Evolutionary conservation across 805 yeast genomes (phyloP).

Genomic region (Dipodascopsis uninucleata): DNA sequence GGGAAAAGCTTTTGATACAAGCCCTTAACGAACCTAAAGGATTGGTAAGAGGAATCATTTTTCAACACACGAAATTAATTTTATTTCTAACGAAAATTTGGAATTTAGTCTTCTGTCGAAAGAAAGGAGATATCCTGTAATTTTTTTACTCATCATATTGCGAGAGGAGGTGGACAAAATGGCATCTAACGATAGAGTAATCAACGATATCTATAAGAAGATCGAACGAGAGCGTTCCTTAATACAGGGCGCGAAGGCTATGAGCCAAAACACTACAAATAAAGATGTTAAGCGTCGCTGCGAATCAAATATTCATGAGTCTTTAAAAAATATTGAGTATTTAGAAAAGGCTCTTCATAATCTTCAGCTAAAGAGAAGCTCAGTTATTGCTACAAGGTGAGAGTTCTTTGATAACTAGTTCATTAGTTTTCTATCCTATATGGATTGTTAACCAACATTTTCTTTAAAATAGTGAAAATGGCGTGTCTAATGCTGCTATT

Average conservation of each 20-base stretch:
- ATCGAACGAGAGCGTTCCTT: conserved; percentile 85
- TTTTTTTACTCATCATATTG: too few species aligned
- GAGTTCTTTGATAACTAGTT: not conserved
- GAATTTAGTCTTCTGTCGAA: too few species aligned
- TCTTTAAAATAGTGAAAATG: too few species aligned
- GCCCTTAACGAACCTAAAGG: too few species aligned
- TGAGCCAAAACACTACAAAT: conserved; percentile 76
- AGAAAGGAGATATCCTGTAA: too few species aligned
- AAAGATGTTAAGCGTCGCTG: conserved; percentile 83
- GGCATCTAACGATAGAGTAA: conserved; percentile 39
- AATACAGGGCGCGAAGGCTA: conserved; percentile 78
- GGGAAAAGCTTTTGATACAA: too few species aligned
- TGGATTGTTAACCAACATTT: not conserved
- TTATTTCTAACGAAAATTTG: too few species aligned
- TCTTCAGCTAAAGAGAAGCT: conserved; percentile 42
- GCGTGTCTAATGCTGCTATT: too few species aligned
- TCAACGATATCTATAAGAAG: conserved; percentile 72
- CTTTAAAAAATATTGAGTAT: conserved; percentile 86
- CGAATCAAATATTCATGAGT: conserved; percentile 84
- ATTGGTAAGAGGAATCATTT: too few species aligned
- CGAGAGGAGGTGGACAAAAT: too few species aligned
- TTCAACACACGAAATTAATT: too few species aligned
- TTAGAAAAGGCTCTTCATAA: conserved; percentile 72
- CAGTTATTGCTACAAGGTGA: not conserved
- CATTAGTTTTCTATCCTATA: conserved; percentile 1